These are phyloP conservation scores for Polymyxa betae DNA, from an alignment of 208 protist species.

Conservation along the genomic window DNA sequence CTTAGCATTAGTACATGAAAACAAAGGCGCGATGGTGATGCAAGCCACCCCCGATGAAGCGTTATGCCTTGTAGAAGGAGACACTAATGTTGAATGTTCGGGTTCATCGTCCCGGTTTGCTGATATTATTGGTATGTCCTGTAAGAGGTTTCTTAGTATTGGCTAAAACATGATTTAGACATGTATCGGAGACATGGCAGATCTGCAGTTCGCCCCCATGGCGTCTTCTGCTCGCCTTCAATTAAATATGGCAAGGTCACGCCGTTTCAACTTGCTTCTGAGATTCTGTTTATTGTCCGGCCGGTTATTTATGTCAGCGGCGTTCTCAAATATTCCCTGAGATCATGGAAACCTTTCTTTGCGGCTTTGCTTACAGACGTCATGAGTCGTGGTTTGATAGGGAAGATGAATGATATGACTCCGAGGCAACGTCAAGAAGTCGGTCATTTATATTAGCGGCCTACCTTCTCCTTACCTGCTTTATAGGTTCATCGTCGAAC, in stretches of 20 bases:
- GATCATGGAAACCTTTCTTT: neutral
- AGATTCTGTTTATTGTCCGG: neutral
- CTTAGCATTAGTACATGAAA: neutral
- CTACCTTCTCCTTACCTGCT: too few species aligned
- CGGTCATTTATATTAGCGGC: too few species aligned
- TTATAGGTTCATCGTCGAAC: neutral
- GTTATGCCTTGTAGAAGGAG: neutral
- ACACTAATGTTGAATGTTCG: neutral
- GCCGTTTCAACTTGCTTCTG: neutral
- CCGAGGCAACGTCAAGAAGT: neutral
- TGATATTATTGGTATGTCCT: neutral
- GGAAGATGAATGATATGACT: neutral
- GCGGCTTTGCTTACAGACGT: neutral
- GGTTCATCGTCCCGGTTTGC: neutral
- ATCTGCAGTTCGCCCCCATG: neutral
- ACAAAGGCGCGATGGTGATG: neutral
- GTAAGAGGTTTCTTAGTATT: too few species aligned
- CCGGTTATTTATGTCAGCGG: neutral
- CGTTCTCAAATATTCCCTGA: neutral
- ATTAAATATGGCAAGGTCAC: too few species aligned
- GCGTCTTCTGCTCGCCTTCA: too few species aligned
- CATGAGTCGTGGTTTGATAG: neutral
- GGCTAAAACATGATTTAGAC: too few species aligned
- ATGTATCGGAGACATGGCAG: slow-evolving; percentile 1
- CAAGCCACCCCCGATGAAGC: neutral